Base-by-base conservation (phyloP, 441 rosid genomes). In the Syzygium syzygioides region DNA sequence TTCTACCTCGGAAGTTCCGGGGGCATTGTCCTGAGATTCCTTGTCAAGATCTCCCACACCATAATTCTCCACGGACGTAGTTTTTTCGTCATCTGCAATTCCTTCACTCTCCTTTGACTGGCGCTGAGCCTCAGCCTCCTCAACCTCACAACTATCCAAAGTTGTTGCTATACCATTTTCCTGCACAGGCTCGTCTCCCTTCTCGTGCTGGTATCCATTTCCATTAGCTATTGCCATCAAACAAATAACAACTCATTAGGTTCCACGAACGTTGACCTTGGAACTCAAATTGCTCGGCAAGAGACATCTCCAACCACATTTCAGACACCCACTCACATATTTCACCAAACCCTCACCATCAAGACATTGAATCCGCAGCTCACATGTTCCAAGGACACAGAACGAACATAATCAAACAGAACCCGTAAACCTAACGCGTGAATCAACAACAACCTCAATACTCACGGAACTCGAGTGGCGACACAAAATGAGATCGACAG, bases 121-220 rank as follows among this genome's bases (percentile, higher is more conserved):
- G 57, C 57, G 83, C 60, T 86, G 91, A 53, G 84, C 90, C 28
- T 92, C 92, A 53, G 84, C 90, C 28, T 92, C 92, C 85, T 88
- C 92, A 60, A 56, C 86, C 80, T 89, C 88, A 14, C 86, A 86
- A 41, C 64, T 86, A 30, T 60, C 87, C 88, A 86, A 92, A 89
- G 48, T 86, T 14, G 45, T n/a, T 59, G 62, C 90, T 84, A 66
- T 86, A 66, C 83, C 90, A 20, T 79, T 91, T 79, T 86, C 92
- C 86, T 88, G 88, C 48, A 23, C 86, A 45, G 79, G 83, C 88
- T 89, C 93, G 60, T 64, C 92, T 9, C 66, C 45, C 87, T 93
- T 90, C 30, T 87, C 93, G 55, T 85, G 88, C 54, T 87, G 87
- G 17, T 92, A 91, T 30, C 95, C 95, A 91, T 93, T 96, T 56